Evolutionary conservation across 495 filamentous ascomycete species (phyloP).

Genomic region (Neurospora sp.): DNA sequence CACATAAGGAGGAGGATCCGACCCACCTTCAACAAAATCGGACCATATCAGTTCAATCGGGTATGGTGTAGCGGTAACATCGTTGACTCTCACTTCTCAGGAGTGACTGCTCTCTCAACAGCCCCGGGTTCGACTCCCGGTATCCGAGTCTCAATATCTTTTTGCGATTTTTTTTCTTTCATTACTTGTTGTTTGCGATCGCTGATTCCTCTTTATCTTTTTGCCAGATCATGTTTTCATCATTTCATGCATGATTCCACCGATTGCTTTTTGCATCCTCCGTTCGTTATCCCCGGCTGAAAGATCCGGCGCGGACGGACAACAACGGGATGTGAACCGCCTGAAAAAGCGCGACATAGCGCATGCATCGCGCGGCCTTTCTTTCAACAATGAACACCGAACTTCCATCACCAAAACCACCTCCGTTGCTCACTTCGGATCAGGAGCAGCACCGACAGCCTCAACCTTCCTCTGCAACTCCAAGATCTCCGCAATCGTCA

Average conservation of each 20-base stretch:
- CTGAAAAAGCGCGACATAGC: too few relatives aligned
- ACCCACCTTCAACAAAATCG: not conserved
- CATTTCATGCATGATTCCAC: not conserved
- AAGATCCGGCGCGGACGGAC: too few relatives aligned
- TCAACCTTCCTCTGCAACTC: slow-evolving; percentile 15
- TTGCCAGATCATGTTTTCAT: not conserved
- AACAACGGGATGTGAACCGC: too few relatives aligned
- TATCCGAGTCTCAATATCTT: not conserved
- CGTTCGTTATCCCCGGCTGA: not conserved
- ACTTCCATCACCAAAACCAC: not conserved
- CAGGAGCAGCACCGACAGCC: not conserved
- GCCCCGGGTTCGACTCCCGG: not conserved
- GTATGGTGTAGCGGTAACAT: not conserved
- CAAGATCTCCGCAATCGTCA: slow-evolving; percentile 13
- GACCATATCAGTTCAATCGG: not conserved
- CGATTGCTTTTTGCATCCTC: not conserved
- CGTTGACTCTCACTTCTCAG: not conserved
- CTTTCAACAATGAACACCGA: not conserved
- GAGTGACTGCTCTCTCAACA: too few relatives aligned
- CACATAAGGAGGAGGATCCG: too few relatives aligned
- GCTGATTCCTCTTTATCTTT: not conserved
- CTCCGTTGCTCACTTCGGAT: not conserved
- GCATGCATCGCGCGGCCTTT: too few relatives aligned
- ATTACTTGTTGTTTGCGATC: not conserved
- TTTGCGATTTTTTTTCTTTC: not conserved